Percentiles rank a stretch among this genome's conserved stretches.
These are phyloP conservation scores for Posidonia oceanica DNA, from an alignment of 116 monocot species.

Conservation along the genomic window DNA sequence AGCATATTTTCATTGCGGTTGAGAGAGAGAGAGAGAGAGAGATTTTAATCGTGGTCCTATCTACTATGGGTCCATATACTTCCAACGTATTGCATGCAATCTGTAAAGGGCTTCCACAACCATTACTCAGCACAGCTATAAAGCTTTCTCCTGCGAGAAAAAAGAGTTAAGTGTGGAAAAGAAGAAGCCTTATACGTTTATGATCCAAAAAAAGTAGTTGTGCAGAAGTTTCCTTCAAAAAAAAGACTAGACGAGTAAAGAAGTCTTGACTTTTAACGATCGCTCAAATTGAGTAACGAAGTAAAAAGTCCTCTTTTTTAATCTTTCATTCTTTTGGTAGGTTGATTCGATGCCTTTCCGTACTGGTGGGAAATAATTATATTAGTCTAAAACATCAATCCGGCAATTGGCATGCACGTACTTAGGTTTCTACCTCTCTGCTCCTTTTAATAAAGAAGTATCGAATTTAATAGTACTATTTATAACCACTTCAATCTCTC, in stretches of 20 bases:
- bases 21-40: too few species aligned
- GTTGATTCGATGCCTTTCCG: background rate
- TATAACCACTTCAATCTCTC: background rate
- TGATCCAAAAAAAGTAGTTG: slow-evolving; percentile 1
- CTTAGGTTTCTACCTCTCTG: background rate
- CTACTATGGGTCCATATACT: slow-evolving; percentile 1
- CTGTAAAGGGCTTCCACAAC: background rate
- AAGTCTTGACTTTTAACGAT: background rate
- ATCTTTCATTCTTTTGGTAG: background rate
- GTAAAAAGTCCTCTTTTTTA: background rate
- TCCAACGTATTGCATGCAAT: background rate
- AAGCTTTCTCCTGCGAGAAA: background rate
- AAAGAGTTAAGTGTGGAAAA: background rate
- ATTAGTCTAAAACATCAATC: too few species aligned
- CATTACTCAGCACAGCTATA: background rate
- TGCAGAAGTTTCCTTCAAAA: background rate
- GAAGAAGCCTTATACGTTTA: background rate
- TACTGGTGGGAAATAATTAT: too few species aligned
- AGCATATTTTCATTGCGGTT: too few species aligned
- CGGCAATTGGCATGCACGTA: background rate
- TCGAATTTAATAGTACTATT: slow-evolving; percentile 2
- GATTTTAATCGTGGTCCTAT: background rate
- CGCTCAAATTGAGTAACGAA: background rate
- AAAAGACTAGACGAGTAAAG: slow-evolving; percentile 3
- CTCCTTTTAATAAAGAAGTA: background rate